phyloP scores from a whole-genome alignment of 2,329 filamentous ascomycete genomes.

The Xylaria sp. region DNA sequence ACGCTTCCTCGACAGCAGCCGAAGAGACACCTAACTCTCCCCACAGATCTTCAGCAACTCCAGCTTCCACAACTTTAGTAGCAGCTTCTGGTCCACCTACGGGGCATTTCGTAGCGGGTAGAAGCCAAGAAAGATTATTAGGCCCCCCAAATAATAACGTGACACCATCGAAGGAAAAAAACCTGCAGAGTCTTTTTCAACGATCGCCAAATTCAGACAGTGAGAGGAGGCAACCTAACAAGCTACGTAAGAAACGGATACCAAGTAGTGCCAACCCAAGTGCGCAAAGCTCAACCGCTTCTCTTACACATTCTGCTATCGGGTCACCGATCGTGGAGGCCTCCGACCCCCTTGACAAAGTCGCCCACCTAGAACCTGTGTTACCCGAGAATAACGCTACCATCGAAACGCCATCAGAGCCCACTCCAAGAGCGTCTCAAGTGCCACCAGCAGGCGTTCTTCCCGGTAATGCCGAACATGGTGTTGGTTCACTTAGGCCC shows the following conservation, averaged over 20 bases:
- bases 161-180: conserved; percentile 74
- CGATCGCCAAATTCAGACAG: conserved; percentile 71
- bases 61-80: conserved; percentile 48
- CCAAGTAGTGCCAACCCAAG: conserved; percentile 83
- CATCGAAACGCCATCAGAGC: conserved; percentile 54
- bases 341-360: conserved; percentile 58
- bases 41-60: conserved; percentile 44
- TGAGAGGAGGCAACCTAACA: conserved; percentile 82
- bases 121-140: conserved; percentile 62
- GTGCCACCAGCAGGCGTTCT: conserved; percentile 54
- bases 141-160: conserved; percentile 55
- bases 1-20: conserved; percentile 49
- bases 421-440: conserved; percentile 60
- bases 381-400: conserved; percentile 43
- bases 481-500: conserved; percentile 64
- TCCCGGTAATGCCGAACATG: conserved; percentile 57
- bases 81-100: conserved; percentile 46
- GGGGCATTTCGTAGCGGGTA: conserved; percentile 51
- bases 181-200: conserved; percentile 75
- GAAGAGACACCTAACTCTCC: conserved; percentile 44
- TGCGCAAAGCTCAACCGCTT: conserved; percentile 89
- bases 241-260: conserved; percentile 86
- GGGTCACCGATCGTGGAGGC: conserved; percentile 60
- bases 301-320: conserved; percentile 64
- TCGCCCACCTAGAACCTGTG: conserved; percentile 36